These are phyloP conservation scores for Komagataella phaffii DNA, from an alignment of 805 yeast species.

Conservation along the genomic window DNA sequence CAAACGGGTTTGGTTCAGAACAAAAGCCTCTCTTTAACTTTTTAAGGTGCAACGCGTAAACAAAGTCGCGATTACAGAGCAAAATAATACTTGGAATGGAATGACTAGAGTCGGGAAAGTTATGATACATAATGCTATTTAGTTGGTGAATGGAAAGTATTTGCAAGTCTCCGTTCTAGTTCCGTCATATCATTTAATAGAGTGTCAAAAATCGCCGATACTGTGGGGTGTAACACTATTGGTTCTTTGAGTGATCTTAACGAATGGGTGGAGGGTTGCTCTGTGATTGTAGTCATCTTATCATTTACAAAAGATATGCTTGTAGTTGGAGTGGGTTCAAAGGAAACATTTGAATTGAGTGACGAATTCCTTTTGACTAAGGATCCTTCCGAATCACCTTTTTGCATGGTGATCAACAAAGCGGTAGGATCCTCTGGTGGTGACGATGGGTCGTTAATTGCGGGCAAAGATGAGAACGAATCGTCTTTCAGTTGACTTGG, in stretches of 20 bases:
- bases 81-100: background rate
- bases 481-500: constrained; percentile 41
- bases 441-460: background rate
- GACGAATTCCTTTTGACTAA: background rate
- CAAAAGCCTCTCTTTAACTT: background rate
- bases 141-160: background rate
- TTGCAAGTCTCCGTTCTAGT: background rate
- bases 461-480: background rate
- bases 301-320: background rate
- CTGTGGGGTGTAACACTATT: background rate
- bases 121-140: background rate
- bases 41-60: background rate
- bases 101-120: background rate
- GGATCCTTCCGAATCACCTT: background rate
- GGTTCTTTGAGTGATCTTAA: background rate
- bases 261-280: background rate
- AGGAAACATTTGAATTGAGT: background rate
- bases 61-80: background rate
- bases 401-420: background rate
- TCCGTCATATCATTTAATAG: background rate
- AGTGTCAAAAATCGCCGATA: background rate
- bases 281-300: background rate
- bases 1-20: background rate
- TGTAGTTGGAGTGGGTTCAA: background rate
- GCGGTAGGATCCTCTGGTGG: background rate